Conservation (phyloP, 2,329 filamentous ascomycete genomes). For the Orbilia oligospora region DNA sequence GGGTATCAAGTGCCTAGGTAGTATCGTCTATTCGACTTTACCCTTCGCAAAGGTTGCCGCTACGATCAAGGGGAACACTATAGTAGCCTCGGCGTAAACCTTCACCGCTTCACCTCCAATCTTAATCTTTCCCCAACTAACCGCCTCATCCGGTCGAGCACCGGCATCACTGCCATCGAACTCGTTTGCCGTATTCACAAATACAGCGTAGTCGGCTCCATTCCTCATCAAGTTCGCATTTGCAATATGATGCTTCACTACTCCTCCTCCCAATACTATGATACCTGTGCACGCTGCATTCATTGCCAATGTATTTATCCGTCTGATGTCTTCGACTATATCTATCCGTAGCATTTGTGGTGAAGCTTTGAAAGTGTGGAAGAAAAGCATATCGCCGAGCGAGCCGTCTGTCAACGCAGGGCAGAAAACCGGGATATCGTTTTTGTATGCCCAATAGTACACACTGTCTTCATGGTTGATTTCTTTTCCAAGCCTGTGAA, state of each 20-base stretch:
- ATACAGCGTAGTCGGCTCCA: conserved; percentile 95
- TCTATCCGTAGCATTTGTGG: conserved; percentile 86
- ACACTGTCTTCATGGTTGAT: conserved; percentile 93
- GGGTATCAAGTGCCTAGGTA: not conserved
- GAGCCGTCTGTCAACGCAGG: conserved; percentile 95
- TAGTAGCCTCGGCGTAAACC: conserved; percentile 78
- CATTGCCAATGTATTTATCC: conserved; percentile 92
- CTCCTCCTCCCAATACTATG: conserved; percentile 92
- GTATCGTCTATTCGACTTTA: conserved; percentile 25
- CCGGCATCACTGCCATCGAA: conserved; percentile 98
- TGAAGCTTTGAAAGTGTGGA: conserved; percentile 93
- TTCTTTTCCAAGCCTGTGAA: conserved; percentile 88
- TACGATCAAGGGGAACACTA: conserved; percentile 78
- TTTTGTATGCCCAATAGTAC: conserved; percentile 98
- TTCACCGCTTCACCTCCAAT: conserved; percentile 84
- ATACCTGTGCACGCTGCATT: conserved; percentile 90
- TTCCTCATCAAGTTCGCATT: conserved; percentile 98
- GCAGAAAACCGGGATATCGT: conserved; percentile 96
- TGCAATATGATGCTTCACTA: conserved; percentile 99
- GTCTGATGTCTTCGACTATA: conserved; percentile 92
- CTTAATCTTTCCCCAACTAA: conserved; percentile 99
- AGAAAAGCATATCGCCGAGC: conserved; percentile 97
- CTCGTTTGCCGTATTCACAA: conserved; percentile 97
- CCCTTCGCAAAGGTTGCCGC: conserved; percentile 75
- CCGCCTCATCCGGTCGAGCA: conserved; percentile 92